Evolutionary conservation across 1,284 basidiomycete genomes (phyloP).

Genomic region (Cryptococcus sp.): DNA sequence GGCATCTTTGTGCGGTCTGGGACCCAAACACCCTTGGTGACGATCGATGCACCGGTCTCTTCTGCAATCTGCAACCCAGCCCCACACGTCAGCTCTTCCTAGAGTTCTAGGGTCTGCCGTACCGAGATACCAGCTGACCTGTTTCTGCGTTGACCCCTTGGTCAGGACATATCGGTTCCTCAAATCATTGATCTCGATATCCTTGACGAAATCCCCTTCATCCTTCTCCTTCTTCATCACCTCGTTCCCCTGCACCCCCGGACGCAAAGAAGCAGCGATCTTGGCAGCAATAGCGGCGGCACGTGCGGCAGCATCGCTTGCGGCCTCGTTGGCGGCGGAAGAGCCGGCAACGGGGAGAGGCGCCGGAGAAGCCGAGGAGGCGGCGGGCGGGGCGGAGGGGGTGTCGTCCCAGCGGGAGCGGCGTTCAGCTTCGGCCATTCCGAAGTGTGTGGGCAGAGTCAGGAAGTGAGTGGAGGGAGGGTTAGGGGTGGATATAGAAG

Average conservation of each 20-base stretch:
- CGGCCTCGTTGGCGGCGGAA: conserved; percentile 56
- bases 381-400: conserved; percentile 3
- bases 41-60: conserved; percentile 82
- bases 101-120: background rate
- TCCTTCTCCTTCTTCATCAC: conserved; percentile 62
- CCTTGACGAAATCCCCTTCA: conserved; percentile 79
- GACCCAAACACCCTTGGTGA: conserved; percentile 91
- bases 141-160: conserved; percentile 84
- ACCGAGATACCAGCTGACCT: conserved; percentile 64
- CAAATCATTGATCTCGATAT: conserved; percentile 97
- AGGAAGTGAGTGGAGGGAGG: background rate
- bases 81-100: conserved; percentile 1
- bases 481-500: too few species aligned
- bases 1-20: conserved; percentile 84
- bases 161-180: conserved; percentile 94
- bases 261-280: conserved; percentile 74
- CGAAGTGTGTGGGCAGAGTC: background rate
- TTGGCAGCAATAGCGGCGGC: conserved; percentile 73
- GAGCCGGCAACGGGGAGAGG: conserved; percentile 45
- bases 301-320: conserved; percentile 69
- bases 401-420: conserved; percentile 30
- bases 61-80: conserved; percentile 65
- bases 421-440: conserved; percentile 13
- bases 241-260: conserved; percentile 49
- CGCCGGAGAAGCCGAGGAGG: conserved; percentile 7